Evolutionary conservation across 2,329 filamentous ascomycete species (phyloP).

Genomic region (Neofusicoccum sp.): DNA sequence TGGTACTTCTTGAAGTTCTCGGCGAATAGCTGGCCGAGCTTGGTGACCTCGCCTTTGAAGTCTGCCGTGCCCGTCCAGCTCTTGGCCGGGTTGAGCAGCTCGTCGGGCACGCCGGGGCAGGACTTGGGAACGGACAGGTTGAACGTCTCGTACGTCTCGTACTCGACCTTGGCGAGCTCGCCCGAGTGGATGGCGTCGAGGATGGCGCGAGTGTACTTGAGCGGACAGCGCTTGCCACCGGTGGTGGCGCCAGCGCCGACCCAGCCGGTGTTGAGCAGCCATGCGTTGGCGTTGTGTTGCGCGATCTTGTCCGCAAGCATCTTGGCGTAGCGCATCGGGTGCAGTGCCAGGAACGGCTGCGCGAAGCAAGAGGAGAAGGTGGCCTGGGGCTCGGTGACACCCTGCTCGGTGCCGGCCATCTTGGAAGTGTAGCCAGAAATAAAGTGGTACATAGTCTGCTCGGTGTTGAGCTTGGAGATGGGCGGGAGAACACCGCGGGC

Average conservation of each 20-base stretch:
- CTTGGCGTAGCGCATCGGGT: constrained; percentile 98
- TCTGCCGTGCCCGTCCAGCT: constrained; percentile 84
- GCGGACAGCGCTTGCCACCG: constrained; percentile 93
- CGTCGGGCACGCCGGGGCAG: constrained; percentile 84
- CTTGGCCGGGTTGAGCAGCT: constrained; percentile 92
- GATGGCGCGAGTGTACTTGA: constrained; percentile 98
- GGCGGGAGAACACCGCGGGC: constrained; percentile 95
- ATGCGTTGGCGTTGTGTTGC: constrained; percentile 91
- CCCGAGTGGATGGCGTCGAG: constrained; percentile 97
- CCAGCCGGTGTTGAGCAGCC: constrained; percentile 98
- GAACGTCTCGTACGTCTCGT: constrained; percentile 95
- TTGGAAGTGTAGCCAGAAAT: constrained; percentile 99
- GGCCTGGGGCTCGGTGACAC: constrained; percentile 93
- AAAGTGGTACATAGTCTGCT: constrained; percentile 99
- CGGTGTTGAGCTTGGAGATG: constrained; percentile 92
- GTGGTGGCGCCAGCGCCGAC: constrained; percentile 88
- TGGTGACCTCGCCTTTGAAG: constrained; percentile 86
- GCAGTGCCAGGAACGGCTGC: constrained; percentile 96
- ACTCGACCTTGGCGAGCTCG: constrained; percentile 89
- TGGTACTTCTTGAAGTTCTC: constrained; percentile 98
- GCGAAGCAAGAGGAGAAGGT: constrained; percentile 99
- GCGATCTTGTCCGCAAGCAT: constrained; percentile 99
- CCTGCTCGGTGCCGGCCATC: constrained; percentile 99
- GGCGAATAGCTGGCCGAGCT: constrained; percentile 85
- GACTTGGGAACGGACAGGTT: constrained; percentile 94